These are phyloP conservation scores for Phlyctochytrium bullatum DNA, from an alignment of 192 early-diverging fungal genomes.

Conservation along the genomic window DNA sequence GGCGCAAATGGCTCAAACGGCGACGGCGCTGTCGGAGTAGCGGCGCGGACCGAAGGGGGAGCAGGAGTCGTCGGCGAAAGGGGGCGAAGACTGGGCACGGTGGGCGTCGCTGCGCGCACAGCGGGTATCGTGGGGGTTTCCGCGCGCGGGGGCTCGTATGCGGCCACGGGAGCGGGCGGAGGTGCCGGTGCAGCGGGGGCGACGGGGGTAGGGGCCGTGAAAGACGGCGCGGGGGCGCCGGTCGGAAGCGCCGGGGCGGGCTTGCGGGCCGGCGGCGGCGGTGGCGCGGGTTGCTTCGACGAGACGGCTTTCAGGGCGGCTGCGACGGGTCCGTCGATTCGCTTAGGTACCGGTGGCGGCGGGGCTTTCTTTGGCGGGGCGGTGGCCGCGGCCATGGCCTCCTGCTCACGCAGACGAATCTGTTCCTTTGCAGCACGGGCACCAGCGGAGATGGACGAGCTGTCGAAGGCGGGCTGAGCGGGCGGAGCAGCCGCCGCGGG, in stretches of 20 bases:
- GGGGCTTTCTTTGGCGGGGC: slow-evolving; percentile 5
- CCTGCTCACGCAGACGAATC: slow-evolving; percentile 26
- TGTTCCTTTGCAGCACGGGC: slow-evolving; percentile 25
- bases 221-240: background rate
- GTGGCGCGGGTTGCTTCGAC: background rate
- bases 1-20: no score
- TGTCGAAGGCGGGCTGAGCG: background rate
- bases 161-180: background rate
- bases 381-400: slow-evolving; percentile 13
- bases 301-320: background rate
- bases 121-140: no score
- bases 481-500: background rate
- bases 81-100: no score
- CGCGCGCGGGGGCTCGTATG: no score
- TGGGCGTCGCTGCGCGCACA: no score
- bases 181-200: slow-evolving; percentile 20
- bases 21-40: no score
- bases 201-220: slow-evolving; percentile 15
- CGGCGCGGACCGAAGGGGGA: no score
- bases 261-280: background rate
- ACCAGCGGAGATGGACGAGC: background rate
- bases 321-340: slow-evolving; percentile 6
- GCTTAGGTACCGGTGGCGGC: background rate
- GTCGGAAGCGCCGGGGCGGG: background rate
- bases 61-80: no score